These are phyloP conservation scores for Skeletonema tropicum DNA, from an alignment of 108 stramenopile species.

Conservation along the genomic window DNA sequence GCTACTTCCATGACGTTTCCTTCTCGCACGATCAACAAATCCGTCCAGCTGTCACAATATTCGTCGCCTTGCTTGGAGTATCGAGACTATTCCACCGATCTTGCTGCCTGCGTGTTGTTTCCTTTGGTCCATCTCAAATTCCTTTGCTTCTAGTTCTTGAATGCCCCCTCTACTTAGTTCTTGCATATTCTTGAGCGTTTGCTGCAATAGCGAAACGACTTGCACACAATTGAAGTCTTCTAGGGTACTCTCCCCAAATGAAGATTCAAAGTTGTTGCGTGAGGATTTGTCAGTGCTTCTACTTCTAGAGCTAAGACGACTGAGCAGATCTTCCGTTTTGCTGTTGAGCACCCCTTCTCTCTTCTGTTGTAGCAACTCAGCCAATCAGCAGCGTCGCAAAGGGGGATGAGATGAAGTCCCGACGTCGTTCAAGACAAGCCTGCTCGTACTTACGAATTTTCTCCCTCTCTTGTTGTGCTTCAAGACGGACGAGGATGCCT, in stretches of 20 bases:
- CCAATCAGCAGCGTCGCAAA: no score
- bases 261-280: conserved; percentile 28
- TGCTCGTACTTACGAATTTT: no score
- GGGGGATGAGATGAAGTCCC: no score
- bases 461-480: no score
- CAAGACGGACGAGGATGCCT: no score
- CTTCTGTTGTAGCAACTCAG: conserved; percentile 14
- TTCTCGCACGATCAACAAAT: conserved; percentile 60
- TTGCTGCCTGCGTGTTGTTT: conserved; percentile 28
- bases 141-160: conserved; percentile 65
- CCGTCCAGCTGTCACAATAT: conserved; percentile 55
- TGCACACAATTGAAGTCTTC: conserved; percentile 51
- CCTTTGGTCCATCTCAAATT: conserved; percentile 31
- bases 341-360: conserved; percentile 2
- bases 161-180: conserved; percentile 54
- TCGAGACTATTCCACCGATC: conserved; percentile 1
- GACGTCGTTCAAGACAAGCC: no score
- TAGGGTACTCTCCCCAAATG: conserved; percentile 8
- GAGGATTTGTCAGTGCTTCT: neutral
- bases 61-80: neutral
- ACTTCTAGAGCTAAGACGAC: conserved; percentile 1
- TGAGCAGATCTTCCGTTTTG: conserved; percentile 4
- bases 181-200: conserved; percentile 74
- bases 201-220: conserved; percentile 69
- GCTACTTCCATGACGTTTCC: conserved; percentile 8